These are phyloP conservation scores for Botrytis pseudocinerea DNA, from an alignment of 2,329 filamentous ascomycete species.

Conservation along the genomic window DNA sequence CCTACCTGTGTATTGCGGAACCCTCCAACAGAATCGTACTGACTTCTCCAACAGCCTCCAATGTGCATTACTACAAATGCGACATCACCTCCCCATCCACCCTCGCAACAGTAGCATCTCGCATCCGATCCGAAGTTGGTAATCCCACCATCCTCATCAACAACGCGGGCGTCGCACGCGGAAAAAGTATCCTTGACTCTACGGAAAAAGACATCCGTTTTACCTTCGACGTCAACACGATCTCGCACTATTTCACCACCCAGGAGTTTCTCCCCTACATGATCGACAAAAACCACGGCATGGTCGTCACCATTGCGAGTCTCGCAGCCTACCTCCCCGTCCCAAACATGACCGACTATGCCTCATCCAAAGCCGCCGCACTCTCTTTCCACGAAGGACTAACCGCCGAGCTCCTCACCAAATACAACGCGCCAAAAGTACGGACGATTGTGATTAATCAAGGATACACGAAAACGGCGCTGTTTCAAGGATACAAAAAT, in stretches of 20 bases:
- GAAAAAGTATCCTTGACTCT: slow-evolving; percentile 60
- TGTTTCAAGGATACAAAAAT: slow-evolving; percentile 58
- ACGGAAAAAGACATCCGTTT: slow-evolving; percentile 60
- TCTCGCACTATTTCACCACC: slow-evolving; percentile 66
- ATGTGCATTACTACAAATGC: slow-evolving; percentile 68
- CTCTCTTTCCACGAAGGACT: slow-evolving; percentile 69
- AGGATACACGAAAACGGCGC: slow-evolving; percentile 60
- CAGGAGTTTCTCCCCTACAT: slow-evolving; percentile 69
- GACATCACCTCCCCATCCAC: slow-evolving; percentile 63
- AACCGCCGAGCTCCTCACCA: slow-evolving; percentile 55
- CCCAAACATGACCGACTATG: slow-evolving; percentile 68
- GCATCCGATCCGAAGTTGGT: slow-evolving; percentile 58
- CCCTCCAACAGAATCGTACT: not conserved
- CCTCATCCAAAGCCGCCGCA: slow-evolving; percentile 64
- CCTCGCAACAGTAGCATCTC: slow-evolving; percentile 53
- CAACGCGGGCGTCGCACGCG: slow-evolving; percentile 66
- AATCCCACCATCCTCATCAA: slow-evolving; percentile 70
- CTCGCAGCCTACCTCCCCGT: slow-evolving; percentile 61
- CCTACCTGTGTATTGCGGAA: not conserved
- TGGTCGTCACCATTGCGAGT: slow-evolving; percentile 69
- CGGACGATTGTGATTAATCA: slow-evolving; percentile 67
- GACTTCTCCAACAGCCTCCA: slow-evolving; percentile 44
- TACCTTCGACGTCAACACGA: slow-evolving; percentile 70
- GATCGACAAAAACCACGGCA: slow-evolving; percentile 65
- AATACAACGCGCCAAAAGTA: slow-evolving; percentile 63